Base-by-base conservation (phyloP, 495 filamentous ascomycete genomes). In the Trichoderma asperelloides region DNA sequence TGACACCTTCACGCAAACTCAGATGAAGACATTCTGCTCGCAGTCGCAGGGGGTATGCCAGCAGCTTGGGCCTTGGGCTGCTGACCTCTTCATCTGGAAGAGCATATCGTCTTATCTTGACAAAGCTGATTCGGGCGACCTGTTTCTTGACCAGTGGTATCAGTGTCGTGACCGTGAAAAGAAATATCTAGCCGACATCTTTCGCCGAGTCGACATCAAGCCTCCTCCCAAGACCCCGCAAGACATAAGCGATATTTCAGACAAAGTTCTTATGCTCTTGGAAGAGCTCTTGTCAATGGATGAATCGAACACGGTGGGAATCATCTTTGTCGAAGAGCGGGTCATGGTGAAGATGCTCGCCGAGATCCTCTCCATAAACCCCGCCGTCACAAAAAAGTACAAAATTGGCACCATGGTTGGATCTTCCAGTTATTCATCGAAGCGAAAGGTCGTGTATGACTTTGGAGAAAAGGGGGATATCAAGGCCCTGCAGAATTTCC, bases 301-400 rank as follows among this genome's bases (percentile, higher is more conserved):
- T 1, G 75, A 78, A 12, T 76, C 78, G 9, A 37, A 8, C 0
- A 86, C 89, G 27, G 83, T 86, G 0, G 90, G 91, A 0, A 83
- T 98, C 9, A 78, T 97, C 1, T 98, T 98, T 70, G 91, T 87
- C 9, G 79, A 87, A 65, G 88, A 93, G 70, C 74, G 92, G 63
- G 87, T 86, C 8, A 88, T 85, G 1, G 91, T 90, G 21, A 80
- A 82, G 6, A 84, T 92, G 7, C 74, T 97, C 40, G 79, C 86
- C 7, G 80, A 88, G 25, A 74, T 97, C 2, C 72, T 97, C 0
- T 83, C 85, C 0, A 68, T 78, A 0, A 86, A 93, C 71, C 84
- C 89, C 5, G 69, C 71, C 6, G 87, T 86, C 0, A 82, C 72
- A 62, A 71, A 78, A n/a, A 74, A 79, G 2, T 91, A 92, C 70